Evolutionary conservation across 345 rosid genomes (phyloP).

Genomic region (Aquilaria sinensis): DNA sequence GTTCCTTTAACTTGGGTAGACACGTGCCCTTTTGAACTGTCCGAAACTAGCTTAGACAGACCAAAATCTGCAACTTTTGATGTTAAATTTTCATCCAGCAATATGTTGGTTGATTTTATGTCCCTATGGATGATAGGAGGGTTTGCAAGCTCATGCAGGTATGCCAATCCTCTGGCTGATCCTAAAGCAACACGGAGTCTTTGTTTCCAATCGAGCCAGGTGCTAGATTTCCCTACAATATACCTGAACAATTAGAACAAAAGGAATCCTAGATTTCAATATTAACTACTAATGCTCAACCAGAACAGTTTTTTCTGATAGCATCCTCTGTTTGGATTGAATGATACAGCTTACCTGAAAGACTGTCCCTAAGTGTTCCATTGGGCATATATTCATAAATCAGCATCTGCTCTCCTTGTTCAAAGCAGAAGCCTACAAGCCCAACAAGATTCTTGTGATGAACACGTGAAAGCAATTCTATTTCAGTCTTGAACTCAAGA

Average conservation of each 20-base stretch:
- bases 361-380: constrained; percentile 75
- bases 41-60: constrained; percentile 83
- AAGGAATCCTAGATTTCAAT: no score
- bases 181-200: constrained; percentile 84
- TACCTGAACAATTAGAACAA: background rate
- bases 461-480: constrained; percentile 88
- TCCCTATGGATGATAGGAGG: constrained; percentile 98
- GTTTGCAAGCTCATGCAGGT: constrained; percentile 91
- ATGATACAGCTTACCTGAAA: constrained; percentile 43
- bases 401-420: constrained; percentile 87
- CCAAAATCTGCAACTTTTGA: constrained; percentile 98
- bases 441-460: constrained; percentile 94
- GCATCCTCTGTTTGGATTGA: background rate
- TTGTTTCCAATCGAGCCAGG: constrained; percentile 80
- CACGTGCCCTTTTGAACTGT: constrained; percentile 89
- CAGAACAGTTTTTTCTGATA: no score
- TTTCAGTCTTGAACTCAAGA: constrained; percentile 91
- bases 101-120: constrained; percentile 79
- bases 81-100: constrained; percentile 71
- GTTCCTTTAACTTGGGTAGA: constrained; percentile 99
- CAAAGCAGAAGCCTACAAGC: constrained; percentile 88
- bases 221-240: constrained; percentile 55
- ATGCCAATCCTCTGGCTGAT: constrained; percentile 90
- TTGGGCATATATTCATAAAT: constrained; percentile 85
- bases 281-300: no score